Base-by-base conservation (phyloP, 2,329 filamentous ascomycete genomes). In the Arthrobotrys pseudoclavata region DNA sequence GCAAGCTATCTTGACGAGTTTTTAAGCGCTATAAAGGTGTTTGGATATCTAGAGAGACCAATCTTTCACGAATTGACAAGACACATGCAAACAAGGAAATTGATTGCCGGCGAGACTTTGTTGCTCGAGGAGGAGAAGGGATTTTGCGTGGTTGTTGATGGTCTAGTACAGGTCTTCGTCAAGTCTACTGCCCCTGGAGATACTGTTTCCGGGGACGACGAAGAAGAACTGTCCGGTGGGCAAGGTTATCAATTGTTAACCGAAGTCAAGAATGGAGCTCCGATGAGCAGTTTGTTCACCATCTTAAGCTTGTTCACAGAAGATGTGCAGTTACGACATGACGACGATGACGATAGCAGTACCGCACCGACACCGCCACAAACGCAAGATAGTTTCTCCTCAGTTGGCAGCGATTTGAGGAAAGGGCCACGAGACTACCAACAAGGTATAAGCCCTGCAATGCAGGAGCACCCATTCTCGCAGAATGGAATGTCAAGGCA, bases 1-100 rank as follows among this genome's bases (percentile, higher is more conserved):
- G 90, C 93, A n/a, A 99, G 94, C 83, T 99, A 99, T 81, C 87
- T 99, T 26, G 96, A 99, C 84, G 96, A 99, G 83, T 99, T 99
- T 81, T 86, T 99, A 22, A 98, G 94, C 83, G 96, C 96, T 31
- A 99, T 99, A 86, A 99, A 98, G 84, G 96, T 99, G 72, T 99
- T 99, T 84, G 96, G 96, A 7, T 99, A 98, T 82, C 86, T 99
- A 50, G 96, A 99, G 83, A 90, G 96, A 26, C 94, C 96, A 0
- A 96, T 99, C 48, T 99, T 99, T 82, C 96, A 99, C 82, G 96
- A 99, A 84, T 88, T 99, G 81, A 99, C 96, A 0, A 88, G 96
- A 76, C 97, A 94, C 75, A 99, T 99, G 96, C 96, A 99, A 85
- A 99, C 96, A 20, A 88, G 93, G 81, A 97, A 97, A 84, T 87